Evolutionary conservation across 2,329 filamentous ascomycete genomes (phyloP).

Genomic region (Colletotrichum scovillei): DNA sequence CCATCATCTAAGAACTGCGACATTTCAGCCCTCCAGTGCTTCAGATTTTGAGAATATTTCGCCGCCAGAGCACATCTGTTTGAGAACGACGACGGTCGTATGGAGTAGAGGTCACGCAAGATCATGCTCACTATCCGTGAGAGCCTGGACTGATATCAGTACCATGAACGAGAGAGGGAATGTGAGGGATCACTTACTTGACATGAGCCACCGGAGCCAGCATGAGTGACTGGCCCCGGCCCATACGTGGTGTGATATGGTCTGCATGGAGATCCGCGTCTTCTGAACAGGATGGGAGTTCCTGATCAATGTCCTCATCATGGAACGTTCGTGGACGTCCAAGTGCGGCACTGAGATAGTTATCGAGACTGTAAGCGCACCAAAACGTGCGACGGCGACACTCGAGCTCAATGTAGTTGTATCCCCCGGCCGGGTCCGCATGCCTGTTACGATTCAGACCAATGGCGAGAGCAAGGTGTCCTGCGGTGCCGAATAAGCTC

Average conservation of each 20-base stretch:
- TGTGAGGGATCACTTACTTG: conserved; percentile 40
- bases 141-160: conserved; percentile 39
- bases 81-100: conserved; percentile 45
- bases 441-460: conserved; percentile 51
- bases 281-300: conserved; percentile 64
- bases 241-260: conserved; percentile 28
- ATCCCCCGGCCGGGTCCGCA: conserved; percentile 36
- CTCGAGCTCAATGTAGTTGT: conserved; percentile 50
- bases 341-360: conserved; percentile 71
- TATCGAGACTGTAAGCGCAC: conserved; percentile 73
- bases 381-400: conserved; percentile 65
- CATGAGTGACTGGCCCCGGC: conserved; percentile 43
- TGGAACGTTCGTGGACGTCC: conserved; percentile 71
- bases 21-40: conserved; percentile 48
- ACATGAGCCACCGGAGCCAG: conserved; percentile 49
- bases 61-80: conserved; percentile 42
- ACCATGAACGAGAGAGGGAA: rapidly evolving
- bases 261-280: conserved; percentile 48
- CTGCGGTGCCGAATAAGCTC: conserved; percentile 56
- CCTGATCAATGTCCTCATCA: conserved; percentile 74
- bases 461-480: conserved; percentile 51
- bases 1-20: conserved; percentile 52
- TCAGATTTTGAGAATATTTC: conserved; percentile 44
- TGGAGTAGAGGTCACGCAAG: conserved; percentile 48
- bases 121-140: conserved; percentile 49